A percentile compares a stretch with the other conserved stretches of the same genome.
phyloP scores from a whole-genome alignment of 2,329 filamentous ascomycete species.

The Neopestalotiopsis sp. region DNA sequence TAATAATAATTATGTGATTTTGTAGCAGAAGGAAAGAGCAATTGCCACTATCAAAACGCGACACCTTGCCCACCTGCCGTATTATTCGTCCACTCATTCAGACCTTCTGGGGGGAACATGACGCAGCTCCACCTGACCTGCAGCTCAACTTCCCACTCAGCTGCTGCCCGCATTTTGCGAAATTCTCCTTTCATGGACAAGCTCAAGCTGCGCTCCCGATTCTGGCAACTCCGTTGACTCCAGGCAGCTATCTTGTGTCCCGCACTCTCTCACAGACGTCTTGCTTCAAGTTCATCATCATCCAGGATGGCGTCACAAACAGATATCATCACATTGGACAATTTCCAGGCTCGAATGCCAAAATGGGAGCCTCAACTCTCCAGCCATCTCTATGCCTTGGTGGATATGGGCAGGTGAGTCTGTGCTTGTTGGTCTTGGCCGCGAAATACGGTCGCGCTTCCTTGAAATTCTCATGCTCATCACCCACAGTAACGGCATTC shows the following conservation, averaged over 20 bases:
- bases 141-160: slow-evolving; percentile 14
- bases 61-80: not conserved
- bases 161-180: not conserved
- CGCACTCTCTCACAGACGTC: not conserved
- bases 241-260: not conserved
- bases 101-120: not conserved
- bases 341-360: slow-evolving; percentile 54
- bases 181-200: not conserved
- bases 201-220: not conserved
- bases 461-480: slow-evolving; percentile 20
- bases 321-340: slow-evolving; percentile 57
- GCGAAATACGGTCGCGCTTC: not conserved
- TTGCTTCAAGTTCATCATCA: not conserved
- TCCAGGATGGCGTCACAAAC: slow-evolving; percentile 38
- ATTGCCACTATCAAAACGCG: not conserved
- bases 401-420: slow-evolving; percentile 64
- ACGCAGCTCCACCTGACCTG: slow-evolving; percentile 17
- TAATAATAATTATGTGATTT: not conserved
- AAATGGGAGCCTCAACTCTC: slow-evolving; percentile 52
- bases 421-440: slow-evolving; percentile 22
- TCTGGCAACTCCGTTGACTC: not conserved
- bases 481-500: slow-evolving; percentile 79
- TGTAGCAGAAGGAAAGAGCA: not conserved
- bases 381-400: slow-evolving; percentile 60
- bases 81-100: not conserved